Conservation (phyloP, 257 asterid genomes). For the Gentiana straminea region DNA sequence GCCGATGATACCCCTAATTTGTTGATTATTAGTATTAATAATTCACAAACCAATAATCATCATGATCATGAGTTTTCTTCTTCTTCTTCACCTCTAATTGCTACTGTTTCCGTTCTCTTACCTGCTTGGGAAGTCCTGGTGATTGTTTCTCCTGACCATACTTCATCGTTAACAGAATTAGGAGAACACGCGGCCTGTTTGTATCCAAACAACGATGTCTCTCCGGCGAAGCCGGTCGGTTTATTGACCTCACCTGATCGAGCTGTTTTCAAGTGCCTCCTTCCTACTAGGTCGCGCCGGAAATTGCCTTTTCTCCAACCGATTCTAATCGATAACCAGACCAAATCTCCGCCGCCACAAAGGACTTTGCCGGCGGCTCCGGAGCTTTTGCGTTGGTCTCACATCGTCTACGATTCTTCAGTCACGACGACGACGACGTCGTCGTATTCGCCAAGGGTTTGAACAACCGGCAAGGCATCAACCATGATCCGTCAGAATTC, state of each 20-base stretch:
- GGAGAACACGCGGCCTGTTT: slow-evolving; percentile 15
- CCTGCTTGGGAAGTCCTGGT: slow-evolving; percentile 82
- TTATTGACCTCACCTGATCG: slow-evolving; percentile 45
- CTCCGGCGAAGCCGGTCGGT: slow-evolving; percentile 43
- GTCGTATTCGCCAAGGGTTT: slow-evolving; percentile 69
- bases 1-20: slow-evolving; percentile 1
- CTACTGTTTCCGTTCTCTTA: slow-evolving; percentile 46
- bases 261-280: slow-evolving; percentile 34
- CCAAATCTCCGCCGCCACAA: slow-evolving; percentile 6
- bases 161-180: slow-evolving; percentile 4
- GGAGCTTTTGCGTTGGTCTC: slow-evolving; percentile 31
- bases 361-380: slow-evolving; percentile 9
- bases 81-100: neutral
- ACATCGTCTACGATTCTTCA: slow-evolving; percentile 56
- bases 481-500: slow-evolving; percentile 44
- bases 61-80: neutral
- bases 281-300: slow-evolving; percentile 41
- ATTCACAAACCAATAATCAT: too few species aligned
- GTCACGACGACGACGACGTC: slow-evolving; percentile 56
- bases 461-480: slow-evolving; percentile 43
- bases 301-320: slow-evolving; percentile 44
- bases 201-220: slow-evolving; percentile 22
- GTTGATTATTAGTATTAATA: neutral
- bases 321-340: slow-evolving; percentile 10
- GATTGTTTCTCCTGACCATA: slow-evolving; percentile 27